Evolutionary conservation across 2,329 filamentous ascomycete genomes (phyloP).

Genomic region (Chaetomiaceae sp.): DNA sequence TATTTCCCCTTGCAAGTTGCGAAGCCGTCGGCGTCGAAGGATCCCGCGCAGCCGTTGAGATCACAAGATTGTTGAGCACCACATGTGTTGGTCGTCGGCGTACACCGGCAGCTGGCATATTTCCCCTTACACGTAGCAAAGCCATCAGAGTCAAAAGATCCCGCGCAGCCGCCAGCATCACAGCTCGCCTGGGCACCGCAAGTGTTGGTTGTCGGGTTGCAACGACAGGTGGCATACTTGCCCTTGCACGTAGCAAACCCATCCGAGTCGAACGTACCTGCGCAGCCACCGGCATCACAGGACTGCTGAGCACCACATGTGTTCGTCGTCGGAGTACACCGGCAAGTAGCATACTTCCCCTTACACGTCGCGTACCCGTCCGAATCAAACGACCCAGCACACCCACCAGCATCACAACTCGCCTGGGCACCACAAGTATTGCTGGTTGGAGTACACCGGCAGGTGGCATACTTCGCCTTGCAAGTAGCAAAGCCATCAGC

Average conservation of each 20-base stretch:
- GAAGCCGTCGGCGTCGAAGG: background rate
- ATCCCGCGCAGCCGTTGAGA: background rate
- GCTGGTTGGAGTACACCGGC: background rate
- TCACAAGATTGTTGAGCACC: slow-evolving; percentile 1
- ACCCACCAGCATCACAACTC: background rate
- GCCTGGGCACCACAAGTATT: background rate
- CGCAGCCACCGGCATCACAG: background rate
- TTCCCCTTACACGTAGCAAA: background rate
- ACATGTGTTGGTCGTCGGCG: background rate
- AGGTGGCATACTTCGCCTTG: background rate
- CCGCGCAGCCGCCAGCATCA: background rate
- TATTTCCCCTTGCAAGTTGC: background rate
- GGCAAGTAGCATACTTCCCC: background rate
- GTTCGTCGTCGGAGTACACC: background rate
- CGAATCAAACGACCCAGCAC: background rate
- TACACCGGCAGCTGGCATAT: background rate
- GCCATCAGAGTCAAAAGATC: background rate
- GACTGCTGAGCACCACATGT: background rate
- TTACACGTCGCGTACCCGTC: background rate
- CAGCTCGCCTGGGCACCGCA: background rate
- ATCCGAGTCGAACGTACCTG: background rate
- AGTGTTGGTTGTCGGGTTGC: background rate
- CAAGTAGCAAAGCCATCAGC: background rate
- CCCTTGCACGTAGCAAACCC: background rate
- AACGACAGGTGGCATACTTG: background rate